A percentile compares a stretch with the other conserved stretches of the same genome.
Evolutionary conservation across 495 filamentous ascomycete species (phyloP).

Genomic region (Talaromyces ruber): DNA sequence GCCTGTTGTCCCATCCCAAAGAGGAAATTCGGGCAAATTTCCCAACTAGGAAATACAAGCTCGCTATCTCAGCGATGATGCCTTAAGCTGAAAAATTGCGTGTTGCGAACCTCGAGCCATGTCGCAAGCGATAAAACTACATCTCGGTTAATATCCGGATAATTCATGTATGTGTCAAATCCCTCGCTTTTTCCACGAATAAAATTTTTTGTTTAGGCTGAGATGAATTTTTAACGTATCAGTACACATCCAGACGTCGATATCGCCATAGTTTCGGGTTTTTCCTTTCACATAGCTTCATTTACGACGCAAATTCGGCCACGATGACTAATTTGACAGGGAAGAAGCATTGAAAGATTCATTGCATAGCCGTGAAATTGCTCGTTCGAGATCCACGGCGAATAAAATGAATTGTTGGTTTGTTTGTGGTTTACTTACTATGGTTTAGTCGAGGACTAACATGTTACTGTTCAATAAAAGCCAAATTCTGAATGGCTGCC

Average conservation of each 20-base stretch:
- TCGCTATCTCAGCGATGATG: not conserved
- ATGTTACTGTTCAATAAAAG: conserved; percentile 1
- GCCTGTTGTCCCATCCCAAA: not conserved
- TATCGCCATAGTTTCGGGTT: not conserved
- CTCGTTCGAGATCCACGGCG: too few species aligned
- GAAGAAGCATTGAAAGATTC: too few species aligned
- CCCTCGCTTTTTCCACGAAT: not conserved
- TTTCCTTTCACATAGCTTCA: not conserved
- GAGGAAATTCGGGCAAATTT: not conserved
- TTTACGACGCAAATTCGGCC: too few species aligned
- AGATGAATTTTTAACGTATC: too few species aligned
- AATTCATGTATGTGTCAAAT: not conserved
- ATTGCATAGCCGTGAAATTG: too few species aligned
- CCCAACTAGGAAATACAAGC: not conserved
- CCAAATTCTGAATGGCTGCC: conserved; percentile 35
- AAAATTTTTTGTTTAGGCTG: too few species aligned
- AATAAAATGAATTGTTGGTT: not conserved
- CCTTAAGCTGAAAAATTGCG: not conserved
- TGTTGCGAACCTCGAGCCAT: not conserved
- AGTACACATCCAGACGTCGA: not conserved
- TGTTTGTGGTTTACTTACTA: not conserved
- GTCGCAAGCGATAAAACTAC: not conserved
- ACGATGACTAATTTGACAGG: too few species aligned
- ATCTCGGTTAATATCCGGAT: not conserved
- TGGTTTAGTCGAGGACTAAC: not conserved